Base-by-base conservation (phyloP, 2,329 filamentous ascomycete genomes). In the Xylaria sp. region DNA sequence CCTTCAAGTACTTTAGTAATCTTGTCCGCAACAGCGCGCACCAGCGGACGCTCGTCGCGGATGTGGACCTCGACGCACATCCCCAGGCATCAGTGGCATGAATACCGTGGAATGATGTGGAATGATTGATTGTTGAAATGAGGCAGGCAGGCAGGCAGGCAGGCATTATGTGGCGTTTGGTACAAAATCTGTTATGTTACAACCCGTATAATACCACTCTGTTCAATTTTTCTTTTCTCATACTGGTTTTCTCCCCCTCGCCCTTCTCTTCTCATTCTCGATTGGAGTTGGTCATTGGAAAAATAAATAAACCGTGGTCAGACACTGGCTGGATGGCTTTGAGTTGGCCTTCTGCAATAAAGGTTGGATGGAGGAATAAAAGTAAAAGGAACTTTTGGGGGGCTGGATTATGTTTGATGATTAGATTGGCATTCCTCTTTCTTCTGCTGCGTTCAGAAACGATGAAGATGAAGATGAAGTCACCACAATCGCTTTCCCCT, bases 1-100 rank as follows among this genome's bases (percentile, higher is more conserved):
- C 96, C 7, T 85, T 89, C 73, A 97, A 95, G 81, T 98, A 97
- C 83, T 99, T 99, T 80, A 84, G 89, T 62, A 96, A 97, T 76
- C 86, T 99, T 20, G 90, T 96, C 62, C 87, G 92, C 69, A 86
- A 90, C 74, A 89, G 87, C 70, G 83, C 83, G 23, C 81, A 83
- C 66, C 84, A 90, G 75, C 84, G 86, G 41, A 78, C 78, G 54
- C 80, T 81, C 52, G 84, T 89, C 28, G 82, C 84, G 68, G 83
- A 79, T 8, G 83, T 90, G 52, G 88, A 89, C 73, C 81, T 89
- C 9, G 88, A 90, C 13, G 82, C 83, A 13, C 85, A 85, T 39
- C 86, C 85, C 9, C 81, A 80, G 6, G 80, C 55, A 23, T 59
- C 48, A 57, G 34, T 20, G 18, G 46, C 60, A 52, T 67, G 60